Evolutionary conservation across 2,329 filamentous ascomycete species (phyloP).

Genomic region (Xylaria sp.): DNA sequence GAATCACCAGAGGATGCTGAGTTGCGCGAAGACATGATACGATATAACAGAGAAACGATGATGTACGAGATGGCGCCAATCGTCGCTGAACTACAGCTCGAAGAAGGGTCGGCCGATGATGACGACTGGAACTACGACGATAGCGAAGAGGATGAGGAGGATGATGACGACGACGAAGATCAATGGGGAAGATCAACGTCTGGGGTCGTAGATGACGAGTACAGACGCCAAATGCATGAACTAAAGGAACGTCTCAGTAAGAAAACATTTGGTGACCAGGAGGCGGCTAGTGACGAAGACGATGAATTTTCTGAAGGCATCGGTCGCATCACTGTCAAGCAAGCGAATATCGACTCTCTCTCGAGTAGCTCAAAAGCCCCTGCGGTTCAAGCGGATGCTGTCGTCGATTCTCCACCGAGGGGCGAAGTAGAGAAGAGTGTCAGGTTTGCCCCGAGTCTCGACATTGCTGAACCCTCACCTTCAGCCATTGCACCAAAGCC

Average conservation of each 20-base stretch:
- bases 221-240: constrained; percentile 84
- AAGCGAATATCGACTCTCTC: constrained; percentile 36
- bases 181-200: constrained; percentile 78
- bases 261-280: constrained; percentile 51
- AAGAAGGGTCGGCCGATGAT: constrained; percentile 71
- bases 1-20: constrained; percentile 85
- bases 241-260: constrained; percentile 75
- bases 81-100: constrained; percentile 89
- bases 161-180: constrained; percentile 67
- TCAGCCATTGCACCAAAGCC: constrained; percentile 42
- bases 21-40: constrained; percentile 87
- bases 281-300: constrained; percentile 55
- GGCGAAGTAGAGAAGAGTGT: constrained; percentile 46
- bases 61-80: constrained; percentile 89
- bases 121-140: constrained; percentile 64
- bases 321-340: constrained; percentile 53
- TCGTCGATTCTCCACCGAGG: constrained; percentile 8
- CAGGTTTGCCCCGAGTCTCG: constrained; percentile 47
- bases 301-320: constrained; percentile 54
- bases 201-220: constrained; percentile 76
- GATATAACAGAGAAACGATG: constrained; percentile 71
- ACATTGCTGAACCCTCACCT: constrained; percentile 47
- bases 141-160: constrained; percentile 61
- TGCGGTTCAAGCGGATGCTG: constrained; percentile 33
- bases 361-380: constrained; percentile 38